Evolutionary conservation across 2,329 filamentous ascomycete species (phyloP), one percentile per base, ranked within the genome.

Genomic region (Exophiala sp.): DNA sequence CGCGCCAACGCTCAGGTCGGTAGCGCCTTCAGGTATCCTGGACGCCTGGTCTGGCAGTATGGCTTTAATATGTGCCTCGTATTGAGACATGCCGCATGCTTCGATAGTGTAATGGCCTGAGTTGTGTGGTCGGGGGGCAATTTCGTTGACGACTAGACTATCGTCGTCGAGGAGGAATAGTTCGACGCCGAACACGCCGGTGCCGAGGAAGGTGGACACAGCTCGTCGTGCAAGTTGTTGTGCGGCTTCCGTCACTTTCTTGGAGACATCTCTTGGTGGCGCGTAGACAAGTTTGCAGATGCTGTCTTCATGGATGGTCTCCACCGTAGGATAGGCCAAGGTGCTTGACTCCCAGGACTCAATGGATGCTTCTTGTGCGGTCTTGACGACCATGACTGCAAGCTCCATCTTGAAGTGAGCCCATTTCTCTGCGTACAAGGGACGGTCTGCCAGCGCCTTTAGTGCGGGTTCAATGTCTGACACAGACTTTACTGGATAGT

Each of bases 71-170:
- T 99, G 91, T 1, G 90, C 88, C 69, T 94, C 90, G 72, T 89
- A 99, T 71, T 99, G 94, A 0, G 91, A 96, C 56, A 92, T 83
- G 0, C 86, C 85, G 45, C 94, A 89, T 3, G 89, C 89, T 74
- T 99, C 92, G 61, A 97, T 97, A 2, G 89, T 95, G 72, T 91
- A 92, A 72, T 97, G 94, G 0, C 94, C 94, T 0, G 89, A 95
- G 75, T 96, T 96, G 73, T 96, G 91, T 47, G 83, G 82, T 36
- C 89, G 80, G 10, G 89, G 89, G 0, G 89, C 89, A 59, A 95
- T 87, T 72, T 96, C 91, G 70, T 95, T 96, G 63, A 96, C 80
- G 54, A 95, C 73, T 1, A 96, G 78, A 54, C 69, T 75, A 74
- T 84, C 83, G 64, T 94, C 84, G 45, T 84, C 75, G 9, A 91